Conservation (phyloP, 78 protist genomes). For the Ministeria vibrans region DNA sequence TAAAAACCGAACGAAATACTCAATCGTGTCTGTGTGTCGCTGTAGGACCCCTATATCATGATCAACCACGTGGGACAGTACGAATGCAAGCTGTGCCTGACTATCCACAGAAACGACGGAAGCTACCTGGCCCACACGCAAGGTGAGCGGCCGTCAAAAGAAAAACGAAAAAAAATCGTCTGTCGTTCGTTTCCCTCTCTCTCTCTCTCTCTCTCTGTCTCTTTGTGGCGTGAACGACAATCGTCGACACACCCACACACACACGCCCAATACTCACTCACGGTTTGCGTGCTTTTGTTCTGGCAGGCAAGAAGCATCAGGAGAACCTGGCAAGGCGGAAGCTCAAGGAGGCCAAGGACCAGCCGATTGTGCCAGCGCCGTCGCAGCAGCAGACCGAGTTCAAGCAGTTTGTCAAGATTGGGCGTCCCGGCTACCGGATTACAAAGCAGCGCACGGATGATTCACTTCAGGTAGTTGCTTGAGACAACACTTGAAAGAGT, state of each 20-base stretch:
- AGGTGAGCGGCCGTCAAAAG: too few species aligned
- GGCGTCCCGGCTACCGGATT: conserved; percentile 67
- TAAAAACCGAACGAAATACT: background rate
- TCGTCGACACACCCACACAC: conserved; percentile 37
- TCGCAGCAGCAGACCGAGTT: conserved; percentile 1
- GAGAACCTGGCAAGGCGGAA: conserved; percentile 51
- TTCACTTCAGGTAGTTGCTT: background rate
- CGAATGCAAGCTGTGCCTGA: conserved; percentile 98
- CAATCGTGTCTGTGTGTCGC: background rate
- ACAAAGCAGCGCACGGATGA: conserved; percentile 5
- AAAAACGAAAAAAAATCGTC: background rate
- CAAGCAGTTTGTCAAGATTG: conserved; percentile 77
- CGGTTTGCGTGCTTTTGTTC: too few species aligned
- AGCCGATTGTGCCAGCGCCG: too few species aligned
- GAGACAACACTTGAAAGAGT: conserved; percentile 42
- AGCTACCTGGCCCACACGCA: conserved; percentile 90
- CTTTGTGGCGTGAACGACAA: too few species aligned
- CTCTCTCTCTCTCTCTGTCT: background rate
- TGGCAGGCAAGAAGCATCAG: conserved; percentile 94
- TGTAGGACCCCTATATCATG: conserved; percentile 60
- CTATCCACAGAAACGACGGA: conserved; percentile 95
- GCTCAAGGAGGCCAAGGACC: conserved; percentile 3
- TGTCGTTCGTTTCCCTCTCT: background rate
- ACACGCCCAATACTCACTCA: conserved; percentile 69
- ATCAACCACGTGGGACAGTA: conserved; percentile 84